A percentile compares a stretch with the other conserved stretches of the same genome.
Conservation (phyloP, 148 eudicot genomes). For the Fagopyrum esculentum region DNA sequence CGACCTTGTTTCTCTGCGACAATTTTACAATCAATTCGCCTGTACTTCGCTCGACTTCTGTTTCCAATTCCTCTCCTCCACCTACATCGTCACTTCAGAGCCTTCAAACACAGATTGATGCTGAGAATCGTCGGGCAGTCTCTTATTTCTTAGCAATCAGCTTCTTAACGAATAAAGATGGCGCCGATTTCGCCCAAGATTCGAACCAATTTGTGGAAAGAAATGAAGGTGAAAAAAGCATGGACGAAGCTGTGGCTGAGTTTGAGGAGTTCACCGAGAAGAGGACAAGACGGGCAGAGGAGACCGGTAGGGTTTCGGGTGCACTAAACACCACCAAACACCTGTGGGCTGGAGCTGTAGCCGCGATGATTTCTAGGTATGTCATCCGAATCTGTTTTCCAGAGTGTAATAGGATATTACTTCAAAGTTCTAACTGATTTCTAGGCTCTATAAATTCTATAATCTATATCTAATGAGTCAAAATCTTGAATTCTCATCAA, state of each 20-base stretch:
- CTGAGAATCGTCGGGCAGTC: slow-evolving; percentile 17
- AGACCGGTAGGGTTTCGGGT: slow-evolving; percentile 22
- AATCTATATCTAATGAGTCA: no score
- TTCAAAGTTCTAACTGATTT: no score
- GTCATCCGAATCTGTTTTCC: neutral
- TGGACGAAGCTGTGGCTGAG: slow-evolving; percentile 25
- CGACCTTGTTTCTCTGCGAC: slow-evolving; percentile 24
- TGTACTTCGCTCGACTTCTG: slow-evolving; percentile 11
- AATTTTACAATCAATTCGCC: slow-evolving; percentile 30
- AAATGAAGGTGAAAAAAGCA: slow-evolving; percentile 26
- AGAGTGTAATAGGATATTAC: neutral
- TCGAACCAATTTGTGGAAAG: slow-evolving; percentile 29
- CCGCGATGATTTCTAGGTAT: slow-evolving; percentile 93
- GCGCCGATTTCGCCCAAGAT: slow-evolving; percentile 26
- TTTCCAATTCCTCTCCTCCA: slow-evolving; percentile 15
- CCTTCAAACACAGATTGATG: slow-evolving; percentile 10
- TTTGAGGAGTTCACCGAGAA: slow-evolving; percentile 19
- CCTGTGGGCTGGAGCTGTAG: slow-evolving; percentile 94
- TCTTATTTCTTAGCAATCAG: slow-evolving; percentile 54
- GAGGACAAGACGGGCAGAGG: slow-evolving; percentile 1
- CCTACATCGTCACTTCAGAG: slow-evolving; percentile 11
- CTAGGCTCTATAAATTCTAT: no score
- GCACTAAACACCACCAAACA: slow-evolving; percentile 82
- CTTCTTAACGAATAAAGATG: slow-evolving; percentile 36
- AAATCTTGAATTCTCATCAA: no score